phyloP scores from a whole-genome alignment of 768 basidiomycete genomes.

The Tylopilus sp. region DNA sequence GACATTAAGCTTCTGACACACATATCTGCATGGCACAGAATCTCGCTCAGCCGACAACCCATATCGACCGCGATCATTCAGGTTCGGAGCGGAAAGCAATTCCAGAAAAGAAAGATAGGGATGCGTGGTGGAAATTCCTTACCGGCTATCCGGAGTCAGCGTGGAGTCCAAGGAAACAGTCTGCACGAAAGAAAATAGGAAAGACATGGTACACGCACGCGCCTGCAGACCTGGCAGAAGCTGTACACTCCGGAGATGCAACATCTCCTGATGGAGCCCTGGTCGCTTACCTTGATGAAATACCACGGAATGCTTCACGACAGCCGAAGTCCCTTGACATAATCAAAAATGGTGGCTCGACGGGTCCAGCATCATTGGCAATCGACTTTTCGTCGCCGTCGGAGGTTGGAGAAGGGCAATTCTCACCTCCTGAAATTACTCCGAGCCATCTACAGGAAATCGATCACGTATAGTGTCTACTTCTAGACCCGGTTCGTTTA shows the following conservation, averaged over 20 bases:
- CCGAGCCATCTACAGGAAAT: constrained; percentile 54
- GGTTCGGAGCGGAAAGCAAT: constrained; percentile 37
- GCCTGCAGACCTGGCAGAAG: constrained; percentile 31
- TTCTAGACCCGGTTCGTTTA: not conserved
- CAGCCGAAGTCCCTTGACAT: not conserved
- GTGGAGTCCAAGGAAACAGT: constrained; percentile 48
- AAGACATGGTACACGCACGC: constrained; percentile 33
- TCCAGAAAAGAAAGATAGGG: constrained; percentile 70
- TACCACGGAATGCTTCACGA: not conserved
- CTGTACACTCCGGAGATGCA: not conserved
- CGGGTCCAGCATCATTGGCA: not conserved
- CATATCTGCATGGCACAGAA: constrained; percentile 48
- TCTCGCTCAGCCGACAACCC: constrained; percentile 55
- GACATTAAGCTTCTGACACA: not conserved
- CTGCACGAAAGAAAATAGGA: constrained; percentile 11
- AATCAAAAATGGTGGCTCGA: not conserved
- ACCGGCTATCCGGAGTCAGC: constrained; percentile 63
- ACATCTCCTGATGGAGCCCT: not conserved
- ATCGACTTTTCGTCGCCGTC: not conserved
- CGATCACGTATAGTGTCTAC: constrained; percentile 54
- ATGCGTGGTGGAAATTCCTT: constrained; percentile 78
- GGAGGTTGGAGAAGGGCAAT: constrained; percentile 1
- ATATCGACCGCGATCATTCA: constrained; percentile 12
- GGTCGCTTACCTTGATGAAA: not conserved
- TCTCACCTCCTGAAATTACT: constrained; percentile 53